These are phyloP conservation scores for Septoria linicola DNA, from an alignment of 2,329 filamentous ascomycete genomes.

Conservation along the genomic window DNA sequence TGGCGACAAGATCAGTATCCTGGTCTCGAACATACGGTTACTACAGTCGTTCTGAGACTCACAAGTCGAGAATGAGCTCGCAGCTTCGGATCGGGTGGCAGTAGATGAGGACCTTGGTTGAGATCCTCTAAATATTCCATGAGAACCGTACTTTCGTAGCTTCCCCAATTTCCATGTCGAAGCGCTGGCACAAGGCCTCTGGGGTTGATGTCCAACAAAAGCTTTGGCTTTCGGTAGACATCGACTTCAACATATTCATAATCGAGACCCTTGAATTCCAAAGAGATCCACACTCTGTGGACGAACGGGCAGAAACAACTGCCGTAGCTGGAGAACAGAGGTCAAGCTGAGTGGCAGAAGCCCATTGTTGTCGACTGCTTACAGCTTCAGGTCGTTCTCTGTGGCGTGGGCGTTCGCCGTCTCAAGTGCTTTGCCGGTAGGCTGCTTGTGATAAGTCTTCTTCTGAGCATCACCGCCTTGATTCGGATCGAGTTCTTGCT, in stretches of 20 bases:
- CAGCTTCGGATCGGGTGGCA: slow-evolving; percentile 65
- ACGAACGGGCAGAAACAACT: slow-evolving; percentile 80
- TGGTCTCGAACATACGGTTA: too few relatives aligned
- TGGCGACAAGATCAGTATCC: background rate
- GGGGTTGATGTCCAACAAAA: slow-evolving; percentile 72
- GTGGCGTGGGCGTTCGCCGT: slow-evolving; percentile 70
- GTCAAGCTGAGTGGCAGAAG: background rate
- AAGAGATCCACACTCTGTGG: slow-evolving; percentile 83
- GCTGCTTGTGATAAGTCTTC: slow-evolving; percentile 70
- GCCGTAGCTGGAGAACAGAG: slow-evolving; percentile 54
- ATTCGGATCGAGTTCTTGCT: slow-evolving; percentile 43
- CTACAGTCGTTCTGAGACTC: too few relatives aligned
- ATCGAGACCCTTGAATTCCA: slow-evolving; percentile 72
- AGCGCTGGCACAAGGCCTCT: slow-evolving; percentile 74
- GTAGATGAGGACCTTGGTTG: slow-evolving; percentile 57
- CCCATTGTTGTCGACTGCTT: background rate
- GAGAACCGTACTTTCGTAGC: slow-evolving; percentile 76
- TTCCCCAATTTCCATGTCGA: slow-evolving; percentile 75
- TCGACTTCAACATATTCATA: slow-evolving; percentile 89
- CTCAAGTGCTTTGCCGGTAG: slow-evolving; percentile 66
- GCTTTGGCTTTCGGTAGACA: slow-evolving; percentile 70
- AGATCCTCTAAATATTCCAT: slow-evolving; percentile 87
- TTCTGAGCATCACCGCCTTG: slow-evolving; percentile 50
- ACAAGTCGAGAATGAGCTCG: slow-evolving; percentile 69
- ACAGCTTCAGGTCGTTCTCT: slow-evolving; percentile 68